These are phyloP conservation scores for Suillus brevipes DNA, from an alignment of 768 basidiomycete species.

Conservation along the genomic window DNA sequence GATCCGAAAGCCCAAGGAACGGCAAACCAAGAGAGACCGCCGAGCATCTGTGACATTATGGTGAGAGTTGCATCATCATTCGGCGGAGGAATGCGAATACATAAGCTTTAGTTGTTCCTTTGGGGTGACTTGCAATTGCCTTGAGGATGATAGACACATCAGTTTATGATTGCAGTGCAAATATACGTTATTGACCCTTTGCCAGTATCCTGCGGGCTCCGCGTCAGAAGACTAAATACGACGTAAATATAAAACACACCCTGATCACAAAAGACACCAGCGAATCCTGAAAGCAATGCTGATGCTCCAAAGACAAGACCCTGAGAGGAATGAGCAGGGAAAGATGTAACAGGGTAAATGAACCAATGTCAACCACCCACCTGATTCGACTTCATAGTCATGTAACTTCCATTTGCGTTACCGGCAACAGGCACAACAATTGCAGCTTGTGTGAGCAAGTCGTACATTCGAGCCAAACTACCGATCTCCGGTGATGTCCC, in stretches of 20 bases:
- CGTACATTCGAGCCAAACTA: slow-evolving; percentile 31
- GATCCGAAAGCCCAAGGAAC: slow-evolving; percentile 36
- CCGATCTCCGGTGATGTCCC: slow-evolving; percentile 70
- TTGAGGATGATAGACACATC: slow-evolving; percentile 8
- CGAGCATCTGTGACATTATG: slow-evolving; percentile 34
- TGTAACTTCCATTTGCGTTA: slow-evolving; percentile 22
- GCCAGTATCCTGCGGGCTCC: slow-evolving; percentile 36
- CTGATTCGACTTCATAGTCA: slow-evolving; percentile 23
- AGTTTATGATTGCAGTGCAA: background rate
- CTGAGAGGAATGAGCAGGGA: background rate
- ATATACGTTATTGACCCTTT: slow-evolving; percentile 27
- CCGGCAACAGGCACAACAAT: slow-evolving; percentile 15
- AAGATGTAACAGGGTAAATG: background rate
- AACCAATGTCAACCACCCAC: background rate
- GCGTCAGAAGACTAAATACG: slow-evolving; percentile 8
- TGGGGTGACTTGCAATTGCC: slow-evolving; percentile 38
- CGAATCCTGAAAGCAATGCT: slow-evolving; percentile 30
- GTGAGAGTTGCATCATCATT: background rate
- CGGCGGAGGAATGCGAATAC: background rate
- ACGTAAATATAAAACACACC: slow-evolving; percentile 17
- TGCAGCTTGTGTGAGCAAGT: slow-evolving; percentile 19
- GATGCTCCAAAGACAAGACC: slow-evolving; percentile 29
- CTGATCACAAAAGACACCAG: slow-evolving; percentile 38
- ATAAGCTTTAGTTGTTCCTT: slow-evolving; percentile 39
- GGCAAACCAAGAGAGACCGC: slow-evolving; percentile 40